Evolutionary conservation across 1,284 basidiomycete species (phyloP).

Genomic region (Rhodotorula mucilaginosa): DNA sequence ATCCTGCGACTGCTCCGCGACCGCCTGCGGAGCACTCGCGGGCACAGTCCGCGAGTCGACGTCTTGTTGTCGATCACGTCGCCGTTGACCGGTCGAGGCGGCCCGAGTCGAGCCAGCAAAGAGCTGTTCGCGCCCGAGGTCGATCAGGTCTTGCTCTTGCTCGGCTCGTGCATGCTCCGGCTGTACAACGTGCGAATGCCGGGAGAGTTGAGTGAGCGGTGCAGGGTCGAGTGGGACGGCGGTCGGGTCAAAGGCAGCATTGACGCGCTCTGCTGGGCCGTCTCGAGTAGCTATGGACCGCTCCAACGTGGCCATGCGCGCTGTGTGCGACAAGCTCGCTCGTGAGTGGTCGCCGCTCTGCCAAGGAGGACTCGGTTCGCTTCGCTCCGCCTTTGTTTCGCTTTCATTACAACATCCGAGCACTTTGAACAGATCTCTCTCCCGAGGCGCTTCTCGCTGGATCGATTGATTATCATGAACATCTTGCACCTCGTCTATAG

Average conservation of each 20-base stretch:
- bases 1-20: background rate
- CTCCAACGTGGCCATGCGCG: constrained; percentile 4
- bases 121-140: constrained; percentile 29
- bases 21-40: no score
- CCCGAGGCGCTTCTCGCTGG: no score
- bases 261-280: background rate
- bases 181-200: no score
- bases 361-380: no score
- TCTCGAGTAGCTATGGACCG: background rate
- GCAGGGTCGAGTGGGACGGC: constrained; percentile 13
- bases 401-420: no score
- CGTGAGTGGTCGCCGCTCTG: no score
- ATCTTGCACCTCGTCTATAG: background rate
- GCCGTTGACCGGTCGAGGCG: no score
- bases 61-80: background rate
- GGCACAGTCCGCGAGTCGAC: background rate
- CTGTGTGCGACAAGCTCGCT: no score
- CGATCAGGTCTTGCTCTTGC: constrained; percentile 16
- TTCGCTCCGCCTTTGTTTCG: no score
- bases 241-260: constrained; percentile 5
- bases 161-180: no score
- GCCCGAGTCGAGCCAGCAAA: constrained; percentile 22
- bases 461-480: background rate
- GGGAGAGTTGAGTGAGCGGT: background rate
- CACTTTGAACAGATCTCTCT: no score